phyloP scores from a whole-genome alignment of 257 asterid genomes.

The Apocynum venetum region DNA sequence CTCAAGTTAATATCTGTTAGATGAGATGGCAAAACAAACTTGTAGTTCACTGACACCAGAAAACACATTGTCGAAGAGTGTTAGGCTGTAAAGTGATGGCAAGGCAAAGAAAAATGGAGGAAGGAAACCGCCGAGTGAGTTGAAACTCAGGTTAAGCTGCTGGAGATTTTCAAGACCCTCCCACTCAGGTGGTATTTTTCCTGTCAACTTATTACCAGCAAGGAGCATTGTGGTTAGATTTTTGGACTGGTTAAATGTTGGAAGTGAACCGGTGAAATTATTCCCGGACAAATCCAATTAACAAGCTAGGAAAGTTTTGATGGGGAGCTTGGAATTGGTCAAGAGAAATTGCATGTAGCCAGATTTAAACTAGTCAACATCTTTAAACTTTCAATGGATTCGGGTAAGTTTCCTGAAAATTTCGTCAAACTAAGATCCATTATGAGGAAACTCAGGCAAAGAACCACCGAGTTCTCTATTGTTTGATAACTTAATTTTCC shows the following conservation, averaged over 20 bases:
- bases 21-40: constrained; percentile 12
- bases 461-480: constrained; percentile 46
- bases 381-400: constrained; percentile 41
- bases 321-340: constrained; percentile 48
- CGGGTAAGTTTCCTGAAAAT: constrained; percentile 45
- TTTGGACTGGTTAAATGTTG: constrained; percentile 39
- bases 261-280: constrained; percentile 39
- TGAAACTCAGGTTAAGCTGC: constrained; percentile 32
- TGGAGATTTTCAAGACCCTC: constrained; percentile 38
- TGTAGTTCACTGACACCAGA: constrained; percentile 27
- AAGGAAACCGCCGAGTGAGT: constrained; percentile 37
- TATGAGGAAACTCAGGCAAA: constrained; percentile 46
- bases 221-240: constrained; percentile 28
- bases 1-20: constrained; percentile 38
- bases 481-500: constrained; percentile 32
- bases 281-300: constrained; percentile 35
- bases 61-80: constrained; percentile 38
- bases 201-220: constrained; percentile 30
- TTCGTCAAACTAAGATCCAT: constrained; percentile 36
- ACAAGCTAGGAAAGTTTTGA: constrained; percentile 37
- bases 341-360: constrained; percentile 36
- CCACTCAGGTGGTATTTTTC: constrained; percentile 35
- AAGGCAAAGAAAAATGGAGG: constrained; percentile 41
- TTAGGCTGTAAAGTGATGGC: constrained; percentile 29
- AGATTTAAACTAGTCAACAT: constrained; percentile 38